phyloP scores from a whole-genome alignment of 345 rosid genomes.

The Ceriops decandra region DNA sequence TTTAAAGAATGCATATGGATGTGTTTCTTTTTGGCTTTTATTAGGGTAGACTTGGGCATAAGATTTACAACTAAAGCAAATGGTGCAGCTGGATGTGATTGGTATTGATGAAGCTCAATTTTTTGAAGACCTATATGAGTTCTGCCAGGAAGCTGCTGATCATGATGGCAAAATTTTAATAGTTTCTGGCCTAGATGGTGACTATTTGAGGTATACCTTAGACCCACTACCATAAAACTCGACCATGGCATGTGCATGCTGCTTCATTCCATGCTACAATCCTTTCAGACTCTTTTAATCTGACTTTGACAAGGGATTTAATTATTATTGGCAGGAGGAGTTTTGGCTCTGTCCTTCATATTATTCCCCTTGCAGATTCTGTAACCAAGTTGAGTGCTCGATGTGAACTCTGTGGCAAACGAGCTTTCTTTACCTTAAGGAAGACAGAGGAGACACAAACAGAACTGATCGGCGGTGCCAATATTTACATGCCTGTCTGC shows the following conservation, averaged over 20 bases:
- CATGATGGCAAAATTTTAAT: conserved; percentile 67
- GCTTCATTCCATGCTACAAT: too few species aligned
- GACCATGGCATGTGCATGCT: too few species aligned
- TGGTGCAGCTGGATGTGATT: conserved; percentile 77
- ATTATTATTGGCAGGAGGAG: conserved; percentile 46
- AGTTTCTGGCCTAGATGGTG: conserved; percentile 93
- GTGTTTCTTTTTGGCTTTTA: conserved; percentile 3
- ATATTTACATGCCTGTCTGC: conserved; percentile 87
- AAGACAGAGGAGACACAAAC: conserved; percentile 64
- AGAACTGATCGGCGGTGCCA: conserved; percentile 73
- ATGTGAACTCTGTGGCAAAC: conserved; percentile 76
- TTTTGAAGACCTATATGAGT: conserved; percentile 76
- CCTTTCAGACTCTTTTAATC: too few species aligned
- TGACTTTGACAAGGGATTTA: background rate
- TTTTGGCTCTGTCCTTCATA: conserved; percentile 74
- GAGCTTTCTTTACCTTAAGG: conserved; percentile 69
- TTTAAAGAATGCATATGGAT: too few species aligned
- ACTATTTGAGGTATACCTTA: conserved; percentile 56
- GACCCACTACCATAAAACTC: background rate
- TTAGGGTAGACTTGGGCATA: background rate
- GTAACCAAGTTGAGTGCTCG: conserved; percentile 72
- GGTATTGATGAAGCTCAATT: conserved; percentile 93
- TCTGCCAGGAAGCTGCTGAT: conserved; percentile 87
- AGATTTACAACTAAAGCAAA: conserved; percentile 4
- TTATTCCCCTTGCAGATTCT: conserved; percentile 77